Conservation (phyloP, 106 monocot genomes). For the Allium sativum region DNA sequence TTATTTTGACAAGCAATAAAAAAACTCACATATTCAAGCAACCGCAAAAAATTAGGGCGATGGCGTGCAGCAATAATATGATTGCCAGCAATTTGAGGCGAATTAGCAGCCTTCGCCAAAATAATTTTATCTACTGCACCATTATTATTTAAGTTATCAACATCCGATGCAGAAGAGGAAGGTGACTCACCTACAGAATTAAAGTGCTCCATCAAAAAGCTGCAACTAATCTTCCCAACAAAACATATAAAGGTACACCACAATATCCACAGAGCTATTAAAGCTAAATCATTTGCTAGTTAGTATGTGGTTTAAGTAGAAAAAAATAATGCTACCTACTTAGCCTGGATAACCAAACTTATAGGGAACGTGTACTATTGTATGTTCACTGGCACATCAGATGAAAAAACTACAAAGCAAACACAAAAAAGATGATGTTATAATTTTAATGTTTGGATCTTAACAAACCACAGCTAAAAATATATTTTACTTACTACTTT, state of each 20-base stretch:
- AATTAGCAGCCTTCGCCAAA: conserved; percentile 42
- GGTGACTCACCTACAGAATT: conserved; percentile 83
- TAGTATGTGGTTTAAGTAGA: background rate
- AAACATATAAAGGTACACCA: background rate
- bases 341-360: background rate
- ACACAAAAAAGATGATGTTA: no score
- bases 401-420: no score
- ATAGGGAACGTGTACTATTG: no score
- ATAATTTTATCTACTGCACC: conserved; percentile 42
- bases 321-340: background rate
- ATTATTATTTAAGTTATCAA: conserved; percentile 84
- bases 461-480: no score
- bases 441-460: no score
- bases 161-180: conserved; percentile 93
- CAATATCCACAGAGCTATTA: background rate
- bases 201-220: conserved; percentile 7
- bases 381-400: no score
- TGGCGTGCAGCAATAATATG: conserved; percentile 20
- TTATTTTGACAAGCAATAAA: background rate
- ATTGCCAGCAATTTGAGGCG: conserved; percentile 49
- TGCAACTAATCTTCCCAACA: background rate
- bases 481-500: no score
- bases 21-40: conserved; percentile 21
- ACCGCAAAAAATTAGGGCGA: conserved; percentile 16
- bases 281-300: background rate